Conservation (phyloP, 306 rosid species). For the Datisca glomerata region DNA sequence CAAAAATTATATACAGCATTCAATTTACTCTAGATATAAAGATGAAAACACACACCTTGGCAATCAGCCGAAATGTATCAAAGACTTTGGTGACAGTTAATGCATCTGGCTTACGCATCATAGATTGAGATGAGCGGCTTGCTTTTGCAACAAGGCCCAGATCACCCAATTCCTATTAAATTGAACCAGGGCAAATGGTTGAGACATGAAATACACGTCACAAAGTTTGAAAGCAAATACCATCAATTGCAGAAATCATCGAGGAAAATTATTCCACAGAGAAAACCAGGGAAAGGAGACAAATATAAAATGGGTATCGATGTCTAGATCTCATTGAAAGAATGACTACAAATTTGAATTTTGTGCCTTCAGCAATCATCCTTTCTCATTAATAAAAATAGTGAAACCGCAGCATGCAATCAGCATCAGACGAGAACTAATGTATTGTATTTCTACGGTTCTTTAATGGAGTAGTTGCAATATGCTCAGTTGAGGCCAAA, state of each 20-base stretch:
- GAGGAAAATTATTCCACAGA: neutral
- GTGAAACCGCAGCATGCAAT: neutral
- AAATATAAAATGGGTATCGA: too few species aligned
- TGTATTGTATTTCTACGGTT: too few species aligned
- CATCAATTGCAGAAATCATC: neutral
- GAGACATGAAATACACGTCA: neutral
- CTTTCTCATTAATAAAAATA: neutral
- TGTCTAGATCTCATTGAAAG: too few species aligned
- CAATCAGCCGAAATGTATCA: slow-evolving; percentile 57
- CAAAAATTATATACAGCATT: too few species aligned
- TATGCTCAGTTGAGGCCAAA: too few species aligned
- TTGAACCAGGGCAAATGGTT: slow-evolving; percentile 8
- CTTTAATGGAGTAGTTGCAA: too few species aligned
- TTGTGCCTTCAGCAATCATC: neutral
- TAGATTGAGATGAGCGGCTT: slow-evolving; percentile 70
- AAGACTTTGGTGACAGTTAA: slow-evolving; percentile 69
- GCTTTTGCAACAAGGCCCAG: slow-evolving; percentile 76
- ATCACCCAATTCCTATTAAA: slow-evolving; percentile 58
- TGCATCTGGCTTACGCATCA: slow-evolving; percentile 77
- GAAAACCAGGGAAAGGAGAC: too few species aligned
- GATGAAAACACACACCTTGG: slow-evolving; percentile 72
- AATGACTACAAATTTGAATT: too few species aligned
- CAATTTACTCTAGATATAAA: too few species aligned
- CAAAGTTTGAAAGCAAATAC: too few species aligned
- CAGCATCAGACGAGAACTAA: neutral